Evolutionary conservation across 495 filamentous ascomycete genomes (phyloP), one percentile per base, ranked within the genome.

Genomic region (Penicillium subrubescens): DNA sequence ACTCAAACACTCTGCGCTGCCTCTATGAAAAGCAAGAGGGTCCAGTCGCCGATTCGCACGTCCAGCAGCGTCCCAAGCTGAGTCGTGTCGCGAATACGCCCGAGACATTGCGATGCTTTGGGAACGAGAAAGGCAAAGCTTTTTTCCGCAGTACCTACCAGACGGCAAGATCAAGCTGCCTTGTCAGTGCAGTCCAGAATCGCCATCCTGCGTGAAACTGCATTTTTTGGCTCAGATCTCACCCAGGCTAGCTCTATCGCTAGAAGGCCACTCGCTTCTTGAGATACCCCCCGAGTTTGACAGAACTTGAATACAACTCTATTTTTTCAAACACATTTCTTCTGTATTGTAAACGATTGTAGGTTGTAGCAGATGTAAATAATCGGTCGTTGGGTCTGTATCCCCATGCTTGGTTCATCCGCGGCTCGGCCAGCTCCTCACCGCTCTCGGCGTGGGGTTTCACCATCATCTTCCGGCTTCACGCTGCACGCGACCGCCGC

Each of bases 281-380:
- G 50, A 58, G 66, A 68, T 68, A 68, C 66, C 65, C 65, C 5
- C 58, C 15, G 39, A 64, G 55, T 62, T 33, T 53, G 2, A 41
- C 27, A 60, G 61, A 39, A 64, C 61, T 64, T 44, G 21, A 61
- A 64, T 52, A 33, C 25, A 61, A 57, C 15, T n/a, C 31, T n/a
- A 11, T 67, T 43, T 19, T 60, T 8, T 46, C 25, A 44, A 44
- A 8, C 25, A 60, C 15, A 5, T 23, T 33, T 5, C 35, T 14
- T 37, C 19, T 48, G 10, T 8, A 44, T 44, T 5, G 8, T 48
- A 12, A 8, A 21, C 44, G 25, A 6, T 23, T 19, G 51, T 54
- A 54, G 11, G 8, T 3, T 31, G 15, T 31, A n/a, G 51, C 33
- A 34, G 12, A 27, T 15, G 35, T 37, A 41, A 41, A 33, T 29